A percentile compares a stretch with the other conserved stretches of the same genome.
Evolutionary conservation across 1,284 basidiomycete species (phyloP).

Genomic region (Sanguinoderma infundibulare): DNA sequence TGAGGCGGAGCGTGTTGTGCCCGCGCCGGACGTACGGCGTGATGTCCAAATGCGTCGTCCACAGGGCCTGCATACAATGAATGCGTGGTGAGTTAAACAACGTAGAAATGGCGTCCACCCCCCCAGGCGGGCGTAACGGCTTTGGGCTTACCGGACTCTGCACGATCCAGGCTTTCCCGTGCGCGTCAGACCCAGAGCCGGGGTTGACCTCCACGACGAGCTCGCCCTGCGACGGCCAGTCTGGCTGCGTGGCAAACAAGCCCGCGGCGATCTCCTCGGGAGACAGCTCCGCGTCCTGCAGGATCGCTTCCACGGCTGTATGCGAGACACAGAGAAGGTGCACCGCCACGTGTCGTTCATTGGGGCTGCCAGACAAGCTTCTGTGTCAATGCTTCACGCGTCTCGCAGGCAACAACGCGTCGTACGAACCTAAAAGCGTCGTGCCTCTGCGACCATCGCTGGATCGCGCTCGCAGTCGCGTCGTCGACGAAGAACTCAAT

Average conservation of each 20-base stretch:
- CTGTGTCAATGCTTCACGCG: background rate
- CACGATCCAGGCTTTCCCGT: conserved; percentile 37
- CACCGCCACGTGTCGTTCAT: conserved; percentile 36
- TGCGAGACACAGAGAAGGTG: conserved; percentile 46
- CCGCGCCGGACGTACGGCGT: conserved; percentile 44
- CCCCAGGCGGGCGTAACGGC: background rate
- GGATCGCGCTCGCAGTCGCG: conserved; percentile 32
- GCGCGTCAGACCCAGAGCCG: conserved; percentile 9
- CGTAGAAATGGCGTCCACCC: too few species aligned
- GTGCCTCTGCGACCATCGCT: conserved; percentile 29
- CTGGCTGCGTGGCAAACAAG: conserved; percentile 39
- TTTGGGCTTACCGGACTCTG: conserved; percentile 42
- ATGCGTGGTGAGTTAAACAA: background rate
- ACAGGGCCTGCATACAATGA: background rate
- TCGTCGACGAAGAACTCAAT: conserved; percentile 41
- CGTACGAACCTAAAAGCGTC: conserved; percentile 31
- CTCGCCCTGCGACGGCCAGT: conserved; percentile 52
- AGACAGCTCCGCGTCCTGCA: conserved; percentile 12
- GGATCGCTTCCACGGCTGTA: conserved; percentile 29
- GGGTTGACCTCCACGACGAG: conserved; percentile 51
- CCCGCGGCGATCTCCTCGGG: conserved; percentile 38
- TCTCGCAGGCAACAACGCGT: background rate
- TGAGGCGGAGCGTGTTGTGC: conserved; percentile 46
- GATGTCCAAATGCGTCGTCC: conserved; percentile 39
- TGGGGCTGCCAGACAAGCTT: conserved; percentile 28